Conservation (phyloP, 192 early-diverging fungal genomes). For the Coemansia sp. region DNA sequence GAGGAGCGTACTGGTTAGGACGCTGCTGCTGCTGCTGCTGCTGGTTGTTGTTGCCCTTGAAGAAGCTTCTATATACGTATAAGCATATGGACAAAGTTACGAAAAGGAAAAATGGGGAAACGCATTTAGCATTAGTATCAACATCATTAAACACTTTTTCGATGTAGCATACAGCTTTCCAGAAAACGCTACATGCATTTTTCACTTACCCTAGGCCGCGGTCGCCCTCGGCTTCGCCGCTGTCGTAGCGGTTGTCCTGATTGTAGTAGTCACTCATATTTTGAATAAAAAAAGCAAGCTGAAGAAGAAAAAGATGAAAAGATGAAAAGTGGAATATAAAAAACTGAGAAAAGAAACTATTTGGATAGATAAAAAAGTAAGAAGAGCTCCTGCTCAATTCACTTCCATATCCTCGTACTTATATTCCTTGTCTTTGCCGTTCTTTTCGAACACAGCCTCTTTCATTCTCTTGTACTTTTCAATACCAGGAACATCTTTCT, state of each 20-base stretch:
- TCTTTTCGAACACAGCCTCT: too few relatives aligned
- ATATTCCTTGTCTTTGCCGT: background rate
- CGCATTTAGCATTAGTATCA: too few relatives aligned
- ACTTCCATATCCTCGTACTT: background rate
- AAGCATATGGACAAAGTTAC: too few relatives aligned
- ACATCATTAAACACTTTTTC: too few relatives aligned
- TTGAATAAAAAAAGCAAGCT: background rate
- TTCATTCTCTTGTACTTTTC: background rate
- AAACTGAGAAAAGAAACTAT: background rate
- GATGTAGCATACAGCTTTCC: too few relatives aligned
- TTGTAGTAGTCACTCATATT: conserved; percentile 20
- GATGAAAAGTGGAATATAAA: background rate
- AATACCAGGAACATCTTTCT: background rate
- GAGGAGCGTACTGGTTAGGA: conserved; percentile 31
- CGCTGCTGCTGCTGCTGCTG: conserved; percentile 28
- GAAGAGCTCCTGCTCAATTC: too few relatives aligned
- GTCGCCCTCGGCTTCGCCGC: conserved; percentile 20
- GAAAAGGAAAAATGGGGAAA: too few relatives aligned
- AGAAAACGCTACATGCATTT: background rate
- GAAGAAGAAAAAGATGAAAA: background rate
- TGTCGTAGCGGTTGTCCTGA: conserved; percentile 13
- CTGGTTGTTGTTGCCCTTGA: conserved; percentile 15
- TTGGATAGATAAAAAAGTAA: background rate
- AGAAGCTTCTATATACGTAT: conserved; percentile 18
- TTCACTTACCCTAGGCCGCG: conserved; percentile 36